phyloP scores from a whole-genome alignment of 2,329 filamentous ascomycete species.

The Scleromitrula shiraiana region DNA sequence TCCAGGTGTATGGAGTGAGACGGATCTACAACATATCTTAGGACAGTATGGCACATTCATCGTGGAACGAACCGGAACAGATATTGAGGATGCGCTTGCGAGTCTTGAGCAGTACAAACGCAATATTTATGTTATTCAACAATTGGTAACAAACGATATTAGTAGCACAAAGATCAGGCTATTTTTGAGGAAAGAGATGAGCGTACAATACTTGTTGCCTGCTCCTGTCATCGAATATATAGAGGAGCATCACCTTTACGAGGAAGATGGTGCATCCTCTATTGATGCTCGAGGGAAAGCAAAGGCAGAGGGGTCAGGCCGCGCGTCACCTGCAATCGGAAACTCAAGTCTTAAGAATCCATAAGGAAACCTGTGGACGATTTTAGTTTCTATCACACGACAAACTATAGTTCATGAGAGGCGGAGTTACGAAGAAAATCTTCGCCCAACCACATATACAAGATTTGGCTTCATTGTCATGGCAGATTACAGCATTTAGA shows the following conservation, averaged over 20 bases:
- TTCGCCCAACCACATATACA: background rate
- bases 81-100: slow-evolving; percentile 81
- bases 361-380: background rate
- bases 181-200: slow-evolving; percentile 72
- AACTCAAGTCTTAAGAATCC: slow-evolving; percentile 15
- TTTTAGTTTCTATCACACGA: background rate
- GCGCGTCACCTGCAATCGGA: slow-evolving; percentile 11
- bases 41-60: slow-evolving; percentile 77
- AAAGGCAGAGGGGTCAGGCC: slow-evolving; percentile 15
- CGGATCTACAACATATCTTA: slow-evolving; percentile 82
- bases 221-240: slow-evolving; percentile 70
- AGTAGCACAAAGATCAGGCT: slow-evolving; percentile 76
- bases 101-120: slow-evolving; percentile 74
- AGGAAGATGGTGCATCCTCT: slow-evolving; percentile 34
- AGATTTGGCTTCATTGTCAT: background rate
- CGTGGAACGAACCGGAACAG: slow-evolving; percentile 80
- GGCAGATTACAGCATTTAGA: background rate
- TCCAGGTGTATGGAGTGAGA: slow-evolving; percentile 63
- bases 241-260: slow-evolving; percentile 56
- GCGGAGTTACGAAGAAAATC: background rate
- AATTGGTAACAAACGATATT: slow-evolving; percentile 80
- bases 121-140: slow-evolving; percentile 66
- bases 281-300: slow-evolving; percentile 20
- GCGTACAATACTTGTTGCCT: slow-evolving; percentile 69
- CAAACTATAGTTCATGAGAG: too few species aligned